Evolutionary conservation across 1,139 yeast species (phyloP).

Genomic region (Pichia sp.): DNA sequence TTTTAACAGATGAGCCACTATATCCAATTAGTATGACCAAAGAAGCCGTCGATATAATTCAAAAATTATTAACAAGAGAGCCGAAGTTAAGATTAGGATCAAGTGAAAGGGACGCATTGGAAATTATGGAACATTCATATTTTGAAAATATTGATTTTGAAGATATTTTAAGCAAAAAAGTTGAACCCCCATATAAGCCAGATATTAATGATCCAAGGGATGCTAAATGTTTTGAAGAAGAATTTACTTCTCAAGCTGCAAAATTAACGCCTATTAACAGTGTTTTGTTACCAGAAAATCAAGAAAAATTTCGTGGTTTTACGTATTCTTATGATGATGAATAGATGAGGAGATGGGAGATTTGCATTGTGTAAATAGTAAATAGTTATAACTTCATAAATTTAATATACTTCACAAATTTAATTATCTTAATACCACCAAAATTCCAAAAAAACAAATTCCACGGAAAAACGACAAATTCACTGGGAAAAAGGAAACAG

Average conservation of each 20-base stretch:
- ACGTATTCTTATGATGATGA: constrained; percentile 73
- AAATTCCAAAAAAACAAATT: too few relatives aligned
- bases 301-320: constrained; percentile 95
- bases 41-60: constrained; percentile 90
- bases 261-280: constrained; percentile 92
- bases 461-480: too few relatives aligned
- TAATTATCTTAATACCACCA: too few relatives aligned
- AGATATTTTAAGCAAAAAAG: constrained; percentile 65
- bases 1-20: constrained; percentile 92
- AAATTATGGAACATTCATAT: constrained; percentile 92
- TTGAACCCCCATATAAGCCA: constrained; percentile 81
- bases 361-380: background rate
- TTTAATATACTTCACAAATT: background rate
- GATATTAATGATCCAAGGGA: constrained; percentile 83
- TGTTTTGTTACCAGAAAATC: constrained; percentile 78
- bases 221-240: constrained; percentile 88
- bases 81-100: constrained; percentile 80
- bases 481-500: too few relatives aligned
- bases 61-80: constrained; percentile 83
- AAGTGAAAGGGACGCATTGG: constrained; percentile 82
- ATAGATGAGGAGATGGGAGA: background rate
- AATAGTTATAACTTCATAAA: too few relatives aligned
- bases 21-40: constrained; percentile 98
- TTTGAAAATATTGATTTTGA: constrained; percentile 87
- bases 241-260: constrained; percentile 92